Evolutionary conservation across 192 early-diverging fungal genomes (phyloP), one percentile per base, ranked within the genome.

Genomic region (Podila minutissima): DNA sequence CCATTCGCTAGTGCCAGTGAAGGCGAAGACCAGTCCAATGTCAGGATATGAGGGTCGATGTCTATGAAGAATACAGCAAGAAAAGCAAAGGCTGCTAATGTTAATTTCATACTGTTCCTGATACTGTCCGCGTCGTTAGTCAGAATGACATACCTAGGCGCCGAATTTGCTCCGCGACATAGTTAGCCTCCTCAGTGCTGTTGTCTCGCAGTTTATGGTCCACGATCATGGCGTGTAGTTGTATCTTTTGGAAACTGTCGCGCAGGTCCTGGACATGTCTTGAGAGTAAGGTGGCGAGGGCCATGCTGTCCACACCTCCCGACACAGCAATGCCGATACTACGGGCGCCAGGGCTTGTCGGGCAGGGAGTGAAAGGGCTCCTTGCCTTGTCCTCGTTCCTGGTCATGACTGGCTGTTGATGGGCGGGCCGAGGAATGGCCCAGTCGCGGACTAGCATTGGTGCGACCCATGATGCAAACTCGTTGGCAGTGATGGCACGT

Each of bases 201-300:
- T 75, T 65, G 28, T 69, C 49, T 37, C 85, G 51, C n/a, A 87
- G 62, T 41, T 72, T 71, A 59, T 89, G 86, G 59, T 89, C 86
- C 15, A 89, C 83, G 8, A 84, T 87, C n/a, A 89, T 74, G 10
- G 86, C 88, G 31, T 73, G 74, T 20, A 74, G 59, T 29, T 20
- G 24, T 1, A 37, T 8, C 41, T 31, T 4, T 35, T 15, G 1
- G 29, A 17, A 24, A 32, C 5, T 17, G 22, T 24, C 9, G 26
- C 24, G 50, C 51, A 29, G 24, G 62, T 22, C 22, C 13, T 31
- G 31, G 32, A 58, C 74, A 48, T 75, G 62, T 2, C 63, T 49
- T 3, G 66, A 49, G 49, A 84, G 37, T 37, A 84, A 60, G 24
- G 76, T 81, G 15, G 59, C 65, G 17, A 84, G 35, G 2, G 76